Evolutionary conservation across 441 rosid species (phyloP).

Genomic region (Monsonia emarginata): DNA sequence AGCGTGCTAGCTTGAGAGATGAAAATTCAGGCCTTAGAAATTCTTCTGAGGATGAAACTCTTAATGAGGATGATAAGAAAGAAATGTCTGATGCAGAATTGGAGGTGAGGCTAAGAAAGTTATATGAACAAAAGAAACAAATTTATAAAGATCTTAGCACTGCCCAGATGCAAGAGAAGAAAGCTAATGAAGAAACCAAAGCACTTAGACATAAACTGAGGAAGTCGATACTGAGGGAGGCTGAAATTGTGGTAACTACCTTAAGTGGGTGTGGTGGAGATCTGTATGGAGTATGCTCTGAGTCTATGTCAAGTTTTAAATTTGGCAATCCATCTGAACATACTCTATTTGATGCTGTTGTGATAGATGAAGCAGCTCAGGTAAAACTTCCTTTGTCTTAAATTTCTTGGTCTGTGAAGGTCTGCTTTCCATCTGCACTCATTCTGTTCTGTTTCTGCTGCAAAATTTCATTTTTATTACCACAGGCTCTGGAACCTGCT

Average conservation of each 20-base stretch:
- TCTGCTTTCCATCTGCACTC: conserved; percentile 11
- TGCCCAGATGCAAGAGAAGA: conserved; percentile 77
- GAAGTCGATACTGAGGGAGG: conserved; percentile 74
- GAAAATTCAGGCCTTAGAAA: conserved; percentile 40
- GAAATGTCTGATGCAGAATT: conserved; percentile 64
- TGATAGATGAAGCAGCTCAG: conserved; percentile 98
- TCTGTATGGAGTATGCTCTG: conserved; percentile 85
- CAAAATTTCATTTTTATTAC: conserved; percentile 20
- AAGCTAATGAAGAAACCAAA: conserved; percentile 58
- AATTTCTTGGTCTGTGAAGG: conserved; percentile 15
- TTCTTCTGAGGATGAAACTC: conserved; percentile 37
- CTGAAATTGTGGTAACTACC: conserved; percentile 89
- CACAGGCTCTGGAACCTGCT: conserved; percentile 97
- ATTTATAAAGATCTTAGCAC: conserved; percentile 77
- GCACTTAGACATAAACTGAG: conserved; percentile 64
- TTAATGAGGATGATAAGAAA: conserved; percentile 39
- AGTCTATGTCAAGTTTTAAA: conserved; percentile 56
- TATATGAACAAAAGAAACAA: conserved; percentile 81
- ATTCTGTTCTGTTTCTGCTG: conserved; percentile 14
- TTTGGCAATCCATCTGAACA: conserved; percentile 70
- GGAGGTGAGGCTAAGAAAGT: conserved; percentile 50
- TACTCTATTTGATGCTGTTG: conserved; percentile 83
- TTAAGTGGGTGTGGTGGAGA: conserved; percentile 99
- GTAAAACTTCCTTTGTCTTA: conserved; percentile 31
- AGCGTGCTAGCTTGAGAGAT: conserved; percentile 73